A percentile compares a stretch with the other conserved stretches of the same genome.
Conservation (phyloP, 2,329 filamentous ascomycete species). For the Dactylonectria macrodidyma region DNA sequence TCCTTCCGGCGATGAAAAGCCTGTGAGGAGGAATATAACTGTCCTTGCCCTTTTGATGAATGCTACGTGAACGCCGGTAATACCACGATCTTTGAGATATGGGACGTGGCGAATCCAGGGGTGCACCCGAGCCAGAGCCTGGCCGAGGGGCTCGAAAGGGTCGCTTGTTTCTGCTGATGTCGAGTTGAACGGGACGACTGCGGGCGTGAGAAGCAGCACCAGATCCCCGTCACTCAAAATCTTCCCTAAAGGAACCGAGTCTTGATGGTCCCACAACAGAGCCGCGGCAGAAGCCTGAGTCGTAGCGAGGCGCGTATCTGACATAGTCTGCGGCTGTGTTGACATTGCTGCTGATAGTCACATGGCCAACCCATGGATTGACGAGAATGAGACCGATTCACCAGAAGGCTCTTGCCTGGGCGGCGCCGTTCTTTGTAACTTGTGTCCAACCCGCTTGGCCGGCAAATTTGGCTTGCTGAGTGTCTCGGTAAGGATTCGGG, state of each 20-base stretch:
- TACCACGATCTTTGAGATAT: constrained; percentile 75
- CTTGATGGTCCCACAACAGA: constrained; percentile 60
- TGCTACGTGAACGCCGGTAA: constrained; percentile 74
- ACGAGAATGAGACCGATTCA: constrained; percentile 17
- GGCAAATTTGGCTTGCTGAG: constrained; percentile 7
- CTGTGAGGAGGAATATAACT: constrained; percentile 74
- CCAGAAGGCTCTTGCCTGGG: constrained; percentile 24
- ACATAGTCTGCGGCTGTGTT: constrained; percentile 42
- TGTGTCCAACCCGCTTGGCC: constrained; percentile 21
- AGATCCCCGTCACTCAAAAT: constrained; percentile 64
- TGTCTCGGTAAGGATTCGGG: constrained; percentile 7
- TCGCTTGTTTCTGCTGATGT: constrained; percentile 65
- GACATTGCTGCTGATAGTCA: constrained; percentile 36
- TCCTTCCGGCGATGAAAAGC: constrained; percentile 62
- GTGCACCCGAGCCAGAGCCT: constrained; percentile 72
- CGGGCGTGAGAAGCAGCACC: constrained; percentile 75
- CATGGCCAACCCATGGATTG: constrained; percentile 37
- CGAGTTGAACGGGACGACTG: constrained; percentile 62
- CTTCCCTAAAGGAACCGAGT: constrained; percentile 63
- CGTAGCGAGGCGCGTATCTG: constrained; percentile 27
- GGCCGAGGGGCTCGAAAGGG: constrained; percentile 81
- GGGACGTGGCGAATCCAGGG: constrained; percentile 78
- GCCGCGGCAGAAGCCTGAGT: constrained; percentile 39
- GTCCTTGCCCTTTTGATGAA: constrained; percentile 74
- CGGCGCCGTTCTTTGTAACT: constrained; percentile 34